Evolutionary conservation across 2,329 filamentous ascomycete genomes (phyloP), one percentile per base, ranked within the genome.

Genomic region (Sphaerulina populicola): DNA sequence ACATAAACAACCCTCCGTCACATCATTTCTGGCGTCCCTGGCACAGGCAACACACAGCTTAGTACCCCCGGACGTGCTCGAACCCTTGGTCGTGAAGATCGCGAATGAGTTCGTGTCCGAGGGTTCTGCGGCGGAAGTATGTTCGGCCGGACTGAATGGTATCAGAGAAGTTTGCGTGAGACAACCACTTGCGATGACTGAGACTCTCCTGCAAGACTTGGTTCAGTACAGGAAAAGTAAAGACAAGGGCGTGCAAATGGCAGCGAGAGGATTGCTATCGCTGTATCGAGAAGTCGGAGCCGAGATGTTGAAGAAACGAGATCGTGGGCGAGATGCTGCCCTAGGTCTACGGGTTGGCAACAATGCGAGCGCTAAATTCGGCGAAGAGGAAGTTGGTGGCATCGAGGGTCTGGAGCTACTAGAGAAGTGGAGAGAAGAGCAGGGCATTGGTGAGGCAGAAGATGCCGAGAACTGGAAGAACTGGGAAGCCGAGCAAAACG

Each of bases 171-270:
- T 98, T 23, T 96, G 91, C 68, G 85, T 83, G 2, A 80, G 93
- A 57, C 93, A 98, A 65, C 91, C 93, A 1, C 74, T 97, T n/a
- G 90, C 90, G 5, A 97, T 98, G 86, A 89, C 82, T 46, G 90
- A 97, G 58, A 95, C 90, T 0, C 72, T 98, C n/a, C 73, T 98
- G 29, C 91, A 98, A 68, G 93, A 98, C 74, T 72, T 98, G 47
- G 89, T 97, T 8, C 86, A 93, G 74, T 97, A 98, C 71, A 81
- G 88, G 54, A 95, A 94, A 75, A 94, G 88, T 66, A 98, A 98
- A 67, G 93, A 98, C 66, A 98, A 97, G 74, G 90, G 91, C 53
- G 87, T 93, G n/a, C 90, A 94, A 80, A 97, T 98, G 93, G 93
- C 93, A 6, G 89, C 91, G 11, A 91, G 93, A 68, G 91, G 93